Base-by-base conservation (phyloP, 331 rosid genomes). In the Malus hybrid region DNA sequence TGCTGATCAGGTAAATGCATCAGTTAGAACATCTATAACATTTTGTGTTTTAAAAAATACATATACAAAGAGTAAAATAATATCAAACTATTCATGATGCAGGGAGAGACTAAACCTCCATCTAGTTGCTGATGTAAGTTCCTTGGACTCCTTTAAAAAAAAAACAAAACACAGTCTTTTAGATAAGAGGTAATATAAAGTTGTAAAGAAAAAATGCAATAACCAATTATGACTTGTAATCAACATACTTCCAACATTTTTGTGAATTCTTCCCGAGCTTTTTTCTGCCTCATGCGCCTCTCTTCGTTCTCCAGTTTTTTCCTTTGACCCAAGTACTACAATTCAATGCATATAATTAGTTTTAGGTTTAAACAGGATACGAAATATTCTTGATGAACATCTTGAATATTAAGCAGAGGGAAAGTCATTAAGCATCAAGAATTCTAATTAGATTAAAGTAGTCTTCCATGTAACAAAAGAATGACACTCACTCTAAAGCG, bases 221-320 rank as follows among this genome's bases (percentile, higher is more conserved):
- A 57, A 30, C 52, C 65, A 65, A 33, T 20, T 11, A 62, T 52
- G 33, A 80, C 29, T 44, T 63, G 68, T 33, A 72, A 34, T 56
- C 64, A 82, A 84, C 96, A 83, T 92, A 95, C 99, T 87, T 95
- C 98, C 80, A 95, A 84, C 99, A 95, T 95, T 92, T 82, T 95
- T 20, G 97, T 87, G 78, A 92, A 95, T 79, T 92, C 99, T 81
- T 95, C 99, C 5, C 96, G 90, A 75, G 98, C 99, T 80, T 78
- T 92, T 83, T 92, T 95, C 92, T 95, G 99, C 89, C 86, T 90
- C 78, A 85, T 79, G 75, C 99, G 97, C 80, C 90, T 92, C 89
- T 95, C 99, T 84, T 95, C 99, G 72, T 96, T 96, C 86, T 95
- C 99, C 75, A 92, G 75, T 83, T 92, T 95, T 89, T 82, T 95